Evolutionary conservation across 2,329 filamentous ascomycete species (phyloP).

Genomic region (Plectosphaerella plurivora): DNA sequence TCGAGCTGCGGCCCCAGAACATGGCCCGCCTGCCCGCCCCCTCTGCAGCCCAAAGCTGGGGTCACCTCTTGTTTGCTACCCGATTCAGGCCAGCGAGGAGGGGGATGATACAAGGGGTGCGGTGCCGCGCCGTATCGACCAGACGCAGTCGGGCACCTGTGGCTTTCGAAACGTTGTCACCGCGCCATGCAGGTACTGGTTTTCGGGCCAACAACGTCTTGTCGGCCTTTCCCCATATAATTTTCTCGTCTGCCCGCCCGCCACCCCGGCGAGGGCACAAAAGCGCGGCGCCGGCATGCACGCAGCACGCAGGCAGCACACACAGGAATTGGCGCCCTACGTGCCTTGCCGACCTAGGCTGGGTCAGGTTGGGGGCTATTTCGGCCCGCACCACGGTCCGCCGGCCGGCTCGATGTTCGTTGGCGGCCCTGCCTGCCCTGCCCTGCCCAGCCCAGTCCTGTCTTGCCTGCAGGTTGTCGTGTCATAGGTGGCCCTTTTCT

Average conservation of each 20-base stretch:
- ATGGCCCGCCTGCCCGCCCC: background rate
- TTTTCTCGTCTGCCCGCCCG: background rate
- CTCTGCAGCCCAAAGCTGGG: background rate
- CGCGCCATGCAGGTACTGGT: conserved; percentile 2
- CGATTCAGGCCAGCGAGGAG: background rate
- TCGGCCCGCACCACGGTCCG: background rate
- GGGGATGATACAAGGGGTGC: background rate
- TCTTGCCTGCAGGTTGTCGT: background rate
- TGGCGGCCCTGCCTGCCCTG: no score
- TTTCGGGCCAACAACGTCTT: conserved; percentile 3
- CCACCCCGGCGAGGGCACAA: background rate
- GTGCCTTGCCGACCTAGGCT: background rate
- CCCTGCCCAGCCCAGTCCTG: no score
- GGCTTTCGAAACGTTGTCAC: background rate
- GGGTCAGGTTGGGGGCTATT: background rate
- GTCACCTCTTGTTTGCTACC: background rate
- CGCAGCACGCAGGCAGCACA: background rate
- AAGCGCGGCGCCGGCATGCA: background rate
- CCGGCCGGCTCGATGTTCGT: background rate
- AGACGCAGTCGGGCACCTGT: background rate
- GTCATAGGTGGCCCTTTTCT: background rate
- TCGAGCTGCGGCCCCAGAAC: background rate
- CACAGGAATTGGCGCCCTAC: background rate
- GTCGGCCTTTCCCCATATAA: background rate
- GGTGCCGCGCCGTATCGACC: background rate